Evolutionary conservation across 768 basidiomycete species (phyloP).

Genomic region (Agaricus blazei): DNA sequence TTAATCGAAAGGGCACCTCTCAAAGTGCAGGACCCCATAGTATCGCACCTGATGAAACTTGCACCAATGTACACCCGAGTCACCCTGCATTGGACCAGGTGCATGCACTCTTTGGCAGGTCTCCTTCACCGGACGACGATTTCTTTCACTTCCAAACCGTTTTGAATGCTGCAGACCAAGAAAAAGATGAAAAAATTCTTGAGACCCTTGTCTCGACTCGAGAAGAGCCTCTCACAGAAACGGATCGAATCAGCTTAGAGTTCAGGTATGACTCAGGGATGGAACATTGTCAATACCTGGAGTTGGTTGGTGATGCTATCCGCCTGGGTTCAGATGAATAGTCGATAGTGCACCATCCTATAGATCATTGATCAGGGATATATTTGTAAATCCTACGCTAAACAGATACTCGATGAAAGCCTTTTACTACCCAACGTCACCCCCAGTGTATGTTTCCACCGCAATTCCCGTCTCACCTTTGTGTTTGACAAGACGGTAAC

Average conservation of each 20-base stretch:
- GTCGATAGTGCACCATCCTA: too few species aligned
- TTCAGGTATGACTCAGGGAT: too few species aligned
- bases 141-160: conserved; percentile 1
- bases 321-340: too few species aligned
- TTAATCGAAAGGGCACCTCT: conserved; percentile 23
- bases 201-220: not conserved
- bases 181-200: not conserved
- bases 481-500: conserved; percentile 66
- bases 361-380: not conserved
- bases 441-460: conserved; percentile 55
- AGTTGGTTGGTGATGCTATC: too few species aligned
- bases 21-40: not conserved
- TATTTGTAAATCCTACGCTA: conserved; percentile 5
- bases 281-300: too few species aligned
- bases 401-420: not conserved
- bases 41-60: not conserved
- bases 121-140: not conserved
- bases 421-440: conserved; percentile 67
- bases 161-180: not conserved
- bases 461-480: conserved; percentile 51
- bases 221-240: too few species aligned
- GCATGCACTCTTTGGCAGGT: not conserved
- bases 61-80: not conserved
- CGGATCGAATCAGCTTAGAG: too few species aligned
- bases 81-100: not conserved